A percentile compares a stretch with the other conserved stretches of the same genome.
phyloP scores from a whole-genome alignment of 768 basidiomycete species.

The Phaffia australis region DNA sequence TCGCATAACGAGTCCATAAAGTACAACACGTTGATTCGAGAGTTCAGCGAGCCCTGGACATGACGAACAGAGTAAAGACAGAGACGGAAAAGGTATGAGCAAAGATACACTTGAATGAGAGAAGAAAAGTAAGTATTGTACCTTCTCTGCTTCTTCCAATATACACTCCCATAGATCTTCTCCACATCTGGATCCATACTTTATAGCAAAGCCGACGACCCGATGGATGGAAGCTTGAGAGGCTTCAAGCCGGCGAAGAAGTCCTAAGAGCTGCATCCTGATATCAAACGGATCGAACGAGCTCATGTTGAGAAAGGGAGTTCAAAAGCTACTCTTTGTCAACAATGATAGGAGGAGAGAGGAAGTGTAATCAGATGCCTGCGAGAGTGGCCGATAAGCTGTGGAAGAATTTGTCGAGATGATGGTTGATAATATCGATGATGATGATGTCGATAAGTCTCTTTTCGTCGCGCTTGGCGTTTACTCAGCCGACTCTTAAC shows the following conservation, averaged over 20 bases:
- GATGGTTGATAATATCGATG: no score
- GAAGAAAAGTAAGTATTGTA: conserved; percentile 31
- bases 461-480: no score
- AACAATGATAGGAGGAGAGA: no score
- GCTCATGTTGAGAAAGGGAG: no score
- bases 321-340: no score
- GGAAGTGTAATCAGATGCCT: no score
- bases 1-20: conserved; percentile 65
- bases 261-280: conserved; percentile 58
- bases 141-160: conserved; percentile 82
- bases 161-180: conserved; percentile 93
- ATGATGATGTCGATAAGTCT: no score
- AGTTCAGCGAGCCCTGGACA: conserved; percentile 66
- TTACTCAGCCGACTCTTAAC: no score
- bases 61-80: neutral
- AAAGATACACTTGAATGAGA: neutral
- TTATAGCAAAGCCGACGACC: conserved; percentile 72
- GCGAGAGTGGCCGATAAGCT: no score
- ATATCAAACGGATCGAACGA: conserved; percentile 38
- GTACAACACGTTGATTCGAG: conserved; percentile 83
- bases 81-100: neutral
- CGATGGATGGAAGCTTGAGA: conserved; percentile 82
- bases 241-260: conserved; percentile 57
- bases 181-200: conserved; percentile 70
- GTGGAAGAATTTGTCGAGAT: no score